phyloP scores from a whole-genome alignment of 164 flowering plant species.

The Umbellularia californica region DNA sequence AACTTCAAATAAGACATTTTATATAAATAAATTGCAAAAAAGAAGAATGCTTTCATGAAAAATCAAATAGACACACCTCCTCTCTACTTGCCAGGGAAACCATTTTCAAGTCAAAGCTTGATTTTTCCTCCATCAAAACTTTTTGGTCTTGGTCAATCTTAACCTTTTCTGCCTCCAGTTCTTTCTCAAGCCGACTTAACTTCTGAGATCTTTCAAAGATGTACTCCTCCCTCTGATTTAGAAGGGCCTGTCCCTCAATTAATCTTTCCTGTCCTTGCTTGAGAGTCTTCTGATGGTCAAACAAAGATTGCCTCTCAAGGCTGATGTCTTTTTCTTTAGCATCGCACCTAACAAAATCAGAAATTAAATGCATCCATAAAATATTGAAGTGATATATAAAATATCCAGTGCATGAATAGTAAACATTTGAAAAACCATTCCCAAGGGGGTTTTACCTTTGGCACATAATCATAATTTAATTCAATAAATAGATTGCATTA shows the following conservation, averaged over 20 bases:
- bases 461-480: not conserved
- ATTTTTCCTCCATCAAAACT: slow-evolving; percentile 48
- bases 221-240: slow-evolving; percentile 74
- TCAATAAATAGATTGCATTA: not conserved
- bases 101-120: slow-evolving; percentile 33
- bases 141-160: slow-evolving; percentile 39
- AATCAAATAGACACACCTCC: slow-evolving; percentile 38
- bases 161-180: slow-evolving; percentile 48
- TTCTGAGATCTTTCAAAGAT: slow-evolving; percentile 51
- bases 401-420: not conserved
- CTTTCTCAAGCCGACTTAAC: slow-evolving; percentile 51
- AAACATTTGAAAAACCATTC: not conserved
- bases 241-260: slow-evolving; percentile 61
- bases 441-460: not conserved
- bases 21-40: not conserved
- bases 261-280: slow-evolving; percentile 66
- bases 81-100: slow-evolving; percentile 58
- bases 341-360: slow-evolving; percentile 50
- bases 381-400: not conserved
- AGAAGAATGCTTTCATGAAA: not conserved
- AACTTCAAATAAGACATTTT: not conserved
- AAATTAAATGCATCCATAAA: not conserved
- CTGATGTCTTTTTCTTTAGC: slow-evolving; percentile 70
- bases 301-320: slow-evolving; percentile 62
- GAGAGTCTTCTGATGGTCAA: slow-evolving; percentile 54